Conservation (phyloP, 2,329 filamentous ascomycete species). For the Sclerotinia nivalis region DNA sequence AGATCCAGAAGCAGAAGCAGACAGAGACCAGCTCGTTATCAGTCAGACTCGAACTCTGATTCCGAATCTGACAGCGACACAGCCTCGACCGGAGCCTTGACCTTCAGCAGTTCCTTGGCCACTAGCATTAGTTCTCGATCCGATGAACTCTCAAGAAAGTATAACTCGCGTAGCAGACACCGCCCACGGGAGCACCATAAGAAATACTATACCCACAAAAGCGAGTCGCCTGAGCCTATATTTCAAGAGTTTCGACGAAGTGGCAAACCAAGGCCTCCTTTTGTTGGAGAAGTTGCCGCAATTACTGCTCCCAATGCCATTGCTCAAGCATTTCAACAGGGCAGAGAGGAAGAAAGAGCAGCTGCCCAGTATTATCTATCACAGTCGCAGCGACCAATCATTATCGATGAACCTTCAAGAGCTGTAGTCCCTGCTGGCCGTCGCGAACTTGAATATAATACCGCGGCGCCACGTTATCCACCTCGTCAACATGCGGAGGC, state of each 20-base stretch:
- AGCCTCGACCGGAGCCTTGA: slow-evolving; percentile 18
- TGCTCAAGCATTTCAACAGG: slow-evolving; percentile 32
- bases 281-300: slow-evolving; percentile 23
- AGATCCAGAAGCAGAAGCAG: slow-evolving; percentile 3
- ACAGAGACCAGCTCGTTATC: slow-evolving; percentile 11
- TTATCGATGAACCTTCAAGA: slow-evolving; percentile 16
- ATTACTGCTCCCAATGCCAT: slow-evolving; percentile 31
- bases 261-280: slow-evolving; percentile 16
- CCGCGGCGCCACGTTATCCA: not conserved
- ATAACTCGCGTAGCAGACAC: slow-evolving; percentile 26
- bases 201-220: slow-evolving; percentile 27
- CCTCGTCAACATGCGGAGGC: slow-evolving; percentile 25
- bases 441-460: slow-evolving; percentile 16
- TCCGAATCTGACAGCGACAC: slow-evolving; percentile 27
- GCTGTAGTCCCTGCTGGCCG: slow-evolving; percentile 17
- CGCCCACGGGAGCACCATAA: slow-evolving; percentile 29
- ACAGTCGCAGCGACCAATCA: slow-evolving; percentile 23
- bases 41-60: slow-evolving; percentile 24
- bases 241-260: slow-evolving; percentile 10
- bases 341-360: slow-evolving; percentile 35
- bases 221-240: slow-evolving; percentile 29
- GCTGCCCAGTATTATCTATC: slow-evolving; percentile 24
- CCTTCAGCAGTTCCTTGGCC: slow-evolving; percentile 23
- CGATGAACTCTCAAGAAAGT: slow-evolving; percentile 22
- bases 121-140: slow-evolving; percentile 31